Evolutionary conservation across 345 rosid species (phyloP), one percentile per base, ranked within the genome.

Genomic region (Luvunga scandens): DNA sequence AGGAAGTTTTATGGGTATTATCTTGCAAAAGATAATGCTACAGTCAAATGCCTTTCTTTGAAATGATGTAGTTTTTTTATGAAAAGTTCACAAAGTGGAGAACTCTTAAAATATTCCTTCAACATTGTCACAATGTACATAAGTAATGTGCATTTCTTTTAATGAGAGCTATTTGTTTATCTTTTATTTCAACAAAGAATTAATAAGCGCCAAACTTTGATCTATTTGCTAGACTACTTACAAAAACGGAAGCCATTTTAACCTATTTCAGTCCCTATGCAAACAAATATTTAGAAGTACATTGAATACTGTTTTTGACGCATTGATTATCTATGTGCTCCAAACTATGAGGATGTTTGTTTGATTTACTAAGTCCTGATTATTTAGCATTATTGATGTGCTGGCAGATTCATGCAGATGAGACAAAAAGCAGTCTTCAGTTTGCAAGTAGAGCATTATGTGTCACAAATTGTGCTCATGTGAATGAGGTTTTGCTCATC

Each of bases 371-470:
- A 34, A 68, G 12, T 61, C 33, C 59, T 34, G 45, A 75, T 31
- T 28, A 64, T 53, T 75, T 62, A 53, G 33, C 67, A 18, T 56
- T 72, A 76, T 81, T 60, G 33, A 71, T 82, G 71, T 85, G 79
- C 77, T 86, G 71, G 59, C 79, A 95, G 99, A 81, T 93, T 84
- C 99, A 95, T 83, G 88, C 96, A 69, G 99, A 95, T 83, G 99
- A 95, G 87, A 95, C 99, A 66, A 95, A 90, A 84, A 93, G 98
- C 83, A 95, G 98, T 87, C 97, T 95, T 80, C 98, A 87, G 61
- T 95, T 93, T 83, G 97, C 99, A 56, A 95, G 98, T 83, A 92
- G 99, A 83, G 99, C 99, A 84, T 78, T 92, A 80, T 95, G 92
- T 76, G 91, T 95, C 73, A 92, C 93, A 66, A 95, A 95, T 78